Evolutionary conservation across 2,329 filamentous ascomycete species (phyloP).

Genomic region (Monosporascus sp.): DNA sequence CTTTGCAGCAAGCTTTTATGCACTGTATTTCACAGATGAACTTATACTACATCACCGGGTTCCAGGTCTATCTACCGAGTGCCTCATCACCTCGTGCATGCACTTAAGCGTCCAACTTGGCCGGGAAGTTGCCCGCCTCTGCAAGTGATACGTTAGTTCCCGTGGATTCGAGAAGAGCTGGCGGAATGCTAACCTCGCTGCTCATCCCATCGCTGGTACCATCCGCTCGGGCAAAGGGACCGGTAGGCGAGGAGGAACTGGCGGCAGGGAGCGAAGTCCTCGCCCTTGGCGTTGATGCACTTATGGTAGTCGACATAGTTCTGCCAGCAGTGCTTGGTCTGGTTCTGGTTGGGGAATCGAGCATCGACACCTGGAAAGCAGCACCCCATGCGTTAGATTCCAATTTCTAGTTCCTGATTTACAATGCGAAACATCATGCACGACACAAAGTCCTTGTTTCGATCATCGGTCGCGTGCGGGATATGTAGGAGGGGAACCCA

Average conservation of each 20-base stretch:
- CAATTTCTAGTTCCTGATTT: not conserved
- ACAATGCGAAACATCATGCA: not conserved
- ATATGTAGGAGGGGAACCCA: slow-evolving; percentile 20
- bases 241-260: slow-evolving; percentile 98
- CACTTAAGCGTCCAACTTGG: slow-evolving; percentile 54
- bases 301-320: slow-evolving; percentile 99
- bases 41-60: slow-evolving; percentile 23
- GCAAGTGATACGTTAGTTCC: slow-evolving; percentile 17
- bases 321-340: slow-evolving; percentile 99
- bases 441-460: not conserved
- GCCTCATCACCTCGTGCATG: slow-evolving; percentile 3
- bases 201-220: slow-evolving; percentile 93
- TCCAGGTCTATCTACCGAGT: slow-evolving; percentile 8
- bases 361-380: slow-evolving; percentile 84
- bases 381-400: slow-evolving; percentile 13
- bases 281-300: slow-evolving; percentile 96
- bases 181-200: slow-evolving; percentile 73
- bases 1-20: slow-evolving; percentile 15
- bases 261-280: slow-evolving; percentile 95
- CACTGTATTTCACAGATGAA: slow-evolving; percentile 17
- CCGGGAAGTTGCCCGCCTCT: slow-evolving; percentile 67
- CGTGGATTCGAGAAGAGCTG: slow-evolving; percentile 3
- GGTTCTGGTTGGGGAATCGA: slow-evolving; percentile 97
- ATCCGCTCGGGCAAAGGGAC: slow-evolving; percentile 93
- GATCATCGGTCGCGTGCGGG: slow-evolving; percentile 10